Evolutionary conservation across 2,329 filamentous ascomycete species (phyloP).

Genomic region (Clathrospora elynae): DNA sequence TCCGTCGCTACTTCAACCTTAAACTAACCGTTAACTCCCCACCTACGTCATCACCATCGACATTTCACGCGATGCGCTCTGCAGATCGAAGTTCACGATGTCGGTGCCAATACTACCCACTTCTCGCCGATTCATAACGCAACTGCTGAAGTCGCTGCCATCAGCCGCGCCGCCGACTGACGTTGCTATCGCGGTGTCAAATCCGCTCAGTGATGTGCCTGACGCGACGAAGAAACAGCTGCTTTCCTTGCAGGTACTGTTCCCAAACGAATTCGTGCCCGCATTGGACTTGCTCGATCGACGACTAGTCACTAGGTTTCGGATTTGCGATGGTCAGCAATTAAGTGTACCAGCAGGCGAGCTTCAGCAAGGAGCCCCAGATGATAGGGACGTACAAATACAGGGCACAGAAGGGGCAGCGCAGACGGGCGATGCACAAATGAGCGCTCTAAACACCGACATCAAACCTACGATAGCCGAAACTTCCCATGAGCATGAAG

Average conservation of each 20-base stretch:
- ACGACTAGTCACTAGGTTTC: slow-evolving; percentile 65
- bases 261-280: slow-evolving; percentile 78
- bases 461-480: not conserved
- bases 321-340: slow-evolving; percentile 10
- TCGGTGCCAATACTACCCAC: slow-evolving; percentile 23
- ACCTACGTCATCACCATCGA: slow-evolving; percentile 18
- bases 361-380: not conserved
- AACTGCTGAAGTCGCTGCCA: slow-evolving; percentile 37
- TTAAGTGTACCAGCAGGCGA: not conserved
- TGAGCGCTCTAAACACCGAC: not conserved
- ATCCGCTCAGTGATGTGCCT: slow-evolving; percentile 49
- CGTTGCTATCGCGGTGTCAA: slow-evolving; percentile 39
- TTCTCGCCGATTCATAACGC: slow-evolving; percentile 42
- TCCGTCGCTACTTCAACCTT: slow-evolving; percentile 25
- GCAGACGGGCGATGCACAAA: not conserved
- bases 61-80: slow-evolving; percentile 11
- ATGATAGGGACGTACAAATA: not conserved
- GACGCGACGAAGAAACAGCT: slow-evolving; percentile 56
- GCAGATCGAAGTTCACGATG: slow-evolving; percentile 14
- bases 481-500: too few species aligned
- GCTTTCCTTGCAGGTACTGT: slow-evolving; percentile 83
- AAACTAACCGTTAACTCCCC: slow-evolving; percentile 23
- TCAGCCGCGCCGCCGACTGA: slow-evolving; percentile 5
- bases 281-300: slow-evolving; percentile 88
- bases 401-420: not conserved